Evolutionary conservation across 306 rosid species (phyloP), one percentile per base, ranked within the genome.

Genomic region (Fragaria ananassa): DNA sequence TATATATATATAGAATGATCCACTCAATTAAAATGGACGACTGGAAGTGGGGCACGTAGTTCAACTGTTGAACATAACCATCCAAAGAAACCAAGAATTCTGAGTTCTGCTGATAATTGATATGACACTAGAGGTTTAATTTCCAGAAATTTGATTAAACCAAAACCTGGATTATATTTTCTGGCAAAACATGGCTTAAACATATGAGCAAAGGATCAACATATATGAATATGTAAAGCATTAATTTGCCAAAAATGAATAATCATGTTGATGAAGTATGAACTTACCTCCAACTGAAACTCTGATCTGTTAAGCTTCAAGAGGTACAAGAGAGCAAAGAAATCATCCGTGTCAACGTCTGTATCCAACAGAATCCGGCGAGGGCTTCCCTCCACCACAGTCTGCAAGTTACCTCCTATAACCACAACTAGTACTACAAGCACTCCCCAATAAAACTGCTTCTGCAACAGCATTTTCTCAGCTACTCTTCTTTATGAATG

Each of bases 301-400:
- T 92, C 91, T 81, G 97, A 89, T 87, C 87, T 86, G 82, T 95
- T 86, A 31, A 90, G 96, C 90, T 95, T 95, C 93, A 92, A 74
- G 64, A 95, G 93, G 72, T 95, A 95, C 71, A 95, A 83, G 1
- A 92, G 84, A 72, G 90, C 93, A 75, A 89, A 92, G 10, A 95
- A 78, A 88, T 95, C 98, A 79, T 92, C 98, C 6, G 97, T 87
- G 60, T 95, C 97, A 5, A 92, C 90, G 69, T 95, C 98, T 0
- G 97, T 86, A 74, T 95, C 97, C 87, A 93, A 75, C 18, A 95
- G 92, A 90, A 95, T 88, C 79, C 97, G 83, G 37, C 79, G 88
- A 54, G 93, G 89, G 35, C 73, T 76, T 47, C 75, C 90, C 58
- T 87, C 87, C 21, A 70, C 89, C 21, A 68, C 89, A 2, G 68